Evolutionary conservation across 768 basidiomycete species (phyloP), one percentile per base, ranked within the genome.

Genomic region (Tylopilus rubrobrunneus): DNA sequence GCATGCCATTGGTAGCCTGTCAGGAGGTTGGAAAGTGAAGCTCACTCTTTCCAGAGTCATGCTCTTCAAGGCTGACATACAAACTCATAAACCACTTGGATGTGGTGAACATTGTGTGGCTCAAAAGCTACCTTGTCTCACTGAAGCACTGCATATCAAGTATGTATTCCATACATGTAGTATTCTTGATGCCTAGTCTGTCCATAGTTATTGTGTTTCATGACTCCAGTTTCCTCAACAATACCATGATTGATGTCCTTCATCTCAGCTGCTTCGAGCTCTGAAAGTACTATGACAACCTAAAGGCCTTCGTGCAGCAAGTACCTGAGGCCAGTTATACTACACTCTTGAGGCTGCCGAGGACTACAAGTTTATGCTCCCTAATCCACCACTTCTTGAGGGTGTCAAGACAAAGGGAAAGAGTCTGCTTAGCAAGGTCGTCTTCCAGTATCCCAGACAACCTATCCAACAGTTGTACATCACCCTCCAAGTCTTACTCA

Each of bases 371-470:
- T 98, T 97, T 86, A 95, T 93, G 84, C 86, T 98, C 64, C 95
- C 95, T 53, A 87, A 92, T 68, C 95, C 95, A 49, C 95, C 95
- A 68, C 85, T 98, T 60, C 89, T 98, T 57, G 95, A 98, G 61
- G 95, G 95, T 88, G 95, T 98, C 78, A 98, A 98, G 88, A 98
- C 95, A 68, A 98, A 98, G 83, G 94, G 97, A 78, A 98, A 96
- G 85, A 85, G 84, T 56, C 77, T 98, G 64, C 74, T 97, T 60
- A 98, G 94, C 73, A 89, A 89, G 71, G 94, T 96, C 66, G 89
- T 88, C 65, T 98, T 92, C 90, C 93, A 97, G 75, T 98, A 98
- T 76, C 91, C 92, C 45, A 81, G 84, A 28, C 83, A 89, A 64
- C 66, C 85, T 48, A 82, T 89, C 53, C 95, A 96, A 72, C 94